Evolutionary conservation across 1,284 basidiomycete genomes (phyloP).

Genomic region (Heterobasidion occidentale): DNA sequence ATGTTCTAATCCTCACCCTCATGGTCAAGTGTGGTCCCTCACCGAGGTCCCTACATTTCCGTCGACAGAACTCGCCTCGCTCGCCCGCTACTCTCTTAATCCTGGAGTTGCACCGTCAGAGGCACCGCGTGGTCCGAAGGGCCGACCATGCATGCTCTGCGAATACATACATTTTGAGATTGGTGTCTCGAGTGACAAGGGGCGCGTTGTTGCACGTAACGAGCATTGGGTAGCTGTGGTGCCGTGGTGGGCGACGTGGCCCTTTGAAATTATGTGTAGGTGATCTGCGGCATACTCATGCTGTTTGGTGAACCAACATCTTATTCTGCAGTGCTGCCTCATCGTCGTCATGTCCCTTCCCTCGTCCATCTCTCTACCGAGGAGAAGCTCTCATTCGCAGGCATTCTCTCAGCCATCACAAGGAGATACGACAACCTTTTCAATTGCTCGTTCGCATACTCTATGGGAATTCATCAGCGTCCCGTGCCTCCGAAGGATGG

Average conservation of each 20-base stretch:
- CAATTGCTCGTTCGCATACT: constrained; percentile 86
- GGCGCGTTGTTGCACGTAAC: constrained; percentile 70
- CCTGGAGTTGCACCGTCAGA: constrained; percentile 25
- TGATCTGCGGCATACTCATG: constrained; percentile 7
- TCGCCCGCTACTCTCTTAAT: constrained; percentile 45
- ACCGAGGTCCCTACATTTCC: constrained; percentile 71
- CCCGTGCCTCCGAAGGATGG: constrained; percentile 40
- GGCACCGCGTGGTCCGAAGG: constrained; percentile 52
- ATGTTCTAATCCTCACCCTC: constrained; percentile 93
- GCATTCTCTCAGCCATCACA: constrained; percentile 58
- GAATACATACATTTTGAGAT: constrained; percentile 80
- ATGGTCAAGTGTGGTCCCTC: constrained; percentile 88
- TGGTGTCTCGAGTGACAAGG: constrained; percentile 29
- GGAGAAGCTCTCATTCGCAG: constrained; percentile 62
- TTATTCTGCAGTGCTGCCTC: constrained; percentile 57
- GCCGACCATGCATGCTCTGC: constrained; percentile 72
- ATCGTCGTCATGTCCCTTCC: constrained; percentile 70
- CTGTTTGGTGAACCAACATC: not conserved
- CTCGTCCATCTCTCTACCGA: constrained; percentile 50
- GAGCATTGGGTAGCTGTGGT: constrained; percentile 83
- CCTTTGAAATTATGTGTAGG: constrained; percentile 80
- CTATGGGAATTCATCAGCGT: constrained; percentile 91
- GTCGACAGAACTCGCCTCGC: constrained; percentile 52
- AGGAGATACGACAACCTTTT: constrained; percentile 84
- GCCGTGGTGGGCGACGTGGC: constrained; percentile 97